Evolutionary conservation across 2,329 filamentous ascomycete genomes (phyloP).

Genomic region (Aspergillus alliaceus): DNA sequence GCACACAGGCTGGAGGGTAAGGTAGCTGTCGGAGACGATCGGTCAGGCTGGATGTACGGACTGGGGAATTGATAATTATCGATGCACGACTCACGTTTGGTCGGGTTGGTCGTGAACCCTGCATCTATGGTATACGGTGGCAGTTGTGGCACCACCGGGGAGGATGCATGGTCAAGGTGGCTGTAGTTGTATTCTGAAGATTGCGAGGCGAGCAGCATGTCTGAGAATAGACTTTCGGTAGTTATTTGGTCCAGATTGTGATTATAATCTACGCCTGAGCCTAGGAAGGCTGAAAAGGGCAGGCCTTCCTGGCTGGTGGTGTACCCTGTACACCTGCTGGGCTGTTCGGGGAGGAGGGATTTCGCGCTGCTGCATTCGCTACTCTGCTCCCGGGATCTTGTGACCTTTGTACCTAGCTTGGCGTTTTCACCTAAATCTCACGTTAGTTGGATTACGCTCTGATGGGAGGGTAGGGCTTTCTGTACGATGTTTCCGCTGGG

Average conservation of each 20-base stretch:
- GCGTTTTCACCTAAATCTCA: background rate
- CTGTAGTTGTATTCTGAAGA: background rate
- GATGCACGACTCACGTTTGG: background rate
- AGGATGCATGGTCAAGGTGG: background rate
- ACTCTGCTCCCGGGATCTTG: background rate
- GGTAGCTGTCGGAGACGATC: background rate
- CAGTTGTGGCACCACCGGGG: background rate
- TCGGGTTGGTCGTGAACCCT: background rate
- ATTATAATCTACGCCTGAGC: background rate
- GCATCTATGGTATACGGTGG: background rate
- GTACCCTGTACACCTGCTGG: background rate
- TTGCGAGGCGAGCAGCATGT: background rate
- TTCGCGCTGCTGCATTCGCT: background rate
- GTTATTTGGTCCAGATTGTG: background rate
- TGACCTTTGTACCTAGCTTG: background rate
- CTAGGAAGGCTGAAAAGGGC: background rate
- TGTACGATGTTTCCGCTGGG: constrained; percentile 2
- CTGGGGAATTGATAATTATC: too few species aligned
- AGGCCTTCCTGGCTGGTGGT: background rate
- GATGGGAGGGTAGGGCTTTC: background rate
- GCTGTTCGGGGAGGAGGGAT: too few species aligned
- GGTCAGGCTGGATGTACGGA: background rate
- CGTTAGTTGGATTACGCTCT: background rate
- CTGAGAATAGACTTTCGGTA: background rate
- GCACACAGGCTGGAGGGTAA: background rate